A percentile compares a stretch with the other conserved stretches of the same genome.
phyloP scores from a whole-genome alignment of 2,329 filamentous ascomycete genomes.

The Colletotrichum tamarilloi region DNA sequence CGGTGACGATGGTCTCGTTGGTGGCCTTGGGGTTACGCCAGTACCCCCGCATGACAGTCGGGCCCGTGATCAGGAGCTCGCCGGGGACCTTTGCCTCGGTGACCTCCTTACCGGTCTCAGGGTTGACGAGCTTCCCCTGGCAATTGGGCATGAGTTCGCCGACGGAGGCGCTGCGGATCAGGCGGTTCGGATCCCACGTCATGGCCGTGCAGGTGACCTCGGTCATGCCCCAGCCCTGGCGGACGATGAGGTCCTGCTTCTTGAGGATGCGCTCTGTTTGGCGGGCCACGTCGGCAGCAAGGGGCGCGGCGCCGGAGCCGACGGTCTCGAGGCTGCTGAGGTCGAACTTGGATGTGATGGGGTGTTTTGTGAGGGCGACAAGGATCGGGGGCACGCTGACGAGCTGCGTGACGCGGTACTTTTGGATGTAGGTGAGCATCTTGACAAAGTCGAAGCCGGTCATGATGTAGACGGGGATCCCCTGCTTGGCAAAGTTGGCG shows the following conservation, averaged over 20 bases:
- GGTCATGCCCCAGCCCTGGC: conserved; percentile 91
- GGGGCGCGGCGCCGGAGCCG: conserved; percentile 76
- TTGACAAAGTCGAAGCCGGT: conserved; percentile 78
- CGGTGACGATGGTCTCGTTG: conserved; percentile 61
- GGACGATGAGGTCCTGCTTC: conserved; percentile 46
- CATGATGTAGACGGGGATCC: conserved; percentile 83
- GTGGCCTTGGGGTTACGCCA: conserved; percentile 79
- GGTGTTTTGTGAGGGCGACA: conserved; percentile 78
- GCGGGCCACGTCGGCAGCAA: conserved; percentile 65
- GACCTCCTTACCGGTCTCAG: conserved; percentile 62
- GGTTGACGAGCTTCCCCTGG: conserved; percentile 72
- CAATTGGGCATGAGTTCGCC: conserved; percentile 78
- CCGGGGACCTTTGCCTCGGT: conserved; percentile 65
- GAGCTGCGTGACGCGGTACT: conserved; percentile 75
- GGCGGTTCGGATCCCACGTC: conserved; percentile 67
- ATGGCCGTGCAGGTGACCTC: conserved; percentile 80
- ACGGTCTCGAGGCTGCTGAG: conserved; percentile 72
- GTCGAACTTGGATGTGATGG: conserved; percentile 73
- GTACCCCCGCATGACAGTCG: conserved; percentile 81
- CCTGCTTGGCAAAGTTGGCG: conserved; percentile 65
- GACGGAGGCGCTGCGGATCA: conserved; percentile 59
- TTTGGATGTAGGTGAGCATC: conserved; percentile 76
- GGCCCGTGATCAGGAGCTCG: conserved; percentile 79
- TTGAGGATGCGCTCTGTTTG: conserved; percentile 65
- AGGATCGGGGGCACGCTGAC: conserved; percentile 80